Percentiles rank a stretch among this genome's conserved stretches.
Evolutionary conservation across 2,329 filamentous ascomycete genomes (phyloP).

Genomic region (Ophiocordyceps camponoti-leonardi): DNA sequence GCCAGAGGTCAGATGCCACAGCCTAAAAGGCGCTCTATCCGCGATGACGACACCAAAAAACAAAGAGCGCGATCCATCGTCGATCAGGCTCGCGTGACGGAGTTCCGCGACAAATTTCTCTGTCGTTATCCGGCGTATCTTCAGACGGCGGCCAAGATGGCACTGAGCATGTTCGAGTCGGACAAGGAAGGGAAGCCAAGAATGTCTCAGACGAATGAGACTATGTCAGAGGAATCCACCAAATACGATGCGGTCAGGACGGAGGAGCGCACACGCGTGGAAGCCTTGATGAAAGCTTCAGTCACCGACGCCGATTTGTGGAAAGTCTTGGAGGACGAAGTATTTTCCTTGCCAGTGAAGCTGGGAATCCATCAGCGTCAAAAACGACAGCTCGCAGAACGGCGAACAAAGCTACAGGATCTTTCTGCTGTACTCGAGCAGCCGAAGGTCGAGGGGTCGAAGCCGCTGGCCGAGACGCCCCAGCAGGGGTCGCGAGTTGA

Average conservation of each 20-base stretch:
- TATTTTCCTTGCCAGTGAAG: conserved; percentile 41
- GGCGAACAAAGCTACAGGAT: conserved; percentile 1
- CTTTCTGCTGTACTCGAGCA: conserved; percentile 4
- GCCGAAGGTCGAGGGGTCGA: conserved; percentile 1
- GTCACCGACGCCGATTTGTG: conserved; percentile 48
- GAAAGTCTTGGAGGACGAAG: conserved; percentile 46
- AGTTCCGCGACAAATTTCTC: conserved; percentile 18
- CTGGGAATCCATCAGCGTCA: conserved; percentile 27
- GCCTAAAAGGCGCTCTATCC: conserved; percentile 7
- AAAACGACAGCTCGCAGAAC: neutral
- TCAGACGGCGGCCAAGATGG: conserved; percentile 20
- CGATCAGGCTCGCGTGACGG: conserved; percentile 14
- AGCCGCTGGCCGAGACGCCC: neutral
- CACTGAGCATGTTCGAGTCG: conserved; percentile 20
- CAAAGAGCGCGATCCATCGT: conserved; percentile 11
- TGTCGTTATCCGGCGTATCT: conserved; percentile 20
- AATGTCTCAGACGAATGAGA: conserved; percentile 13
- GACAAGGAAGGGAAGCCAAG: conserved; percentile 10
- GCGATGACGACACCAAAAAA: neutral
- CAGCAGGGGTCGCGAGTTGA: no score
- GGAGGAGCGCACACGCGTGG: conserved; percentile 33
- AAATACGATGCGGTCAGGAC: conserved; percentile 19
- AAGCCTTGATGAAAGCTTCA: conserved; percentile 33
- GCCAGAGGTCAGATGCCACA: conserved; percentile 16
- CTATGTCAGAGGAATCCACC: conserved; percentile 16